phyloP scores from a whole-genome alignment of 2,329 filamentous ascomycete species.

The Penicillium sp. region DNA sequence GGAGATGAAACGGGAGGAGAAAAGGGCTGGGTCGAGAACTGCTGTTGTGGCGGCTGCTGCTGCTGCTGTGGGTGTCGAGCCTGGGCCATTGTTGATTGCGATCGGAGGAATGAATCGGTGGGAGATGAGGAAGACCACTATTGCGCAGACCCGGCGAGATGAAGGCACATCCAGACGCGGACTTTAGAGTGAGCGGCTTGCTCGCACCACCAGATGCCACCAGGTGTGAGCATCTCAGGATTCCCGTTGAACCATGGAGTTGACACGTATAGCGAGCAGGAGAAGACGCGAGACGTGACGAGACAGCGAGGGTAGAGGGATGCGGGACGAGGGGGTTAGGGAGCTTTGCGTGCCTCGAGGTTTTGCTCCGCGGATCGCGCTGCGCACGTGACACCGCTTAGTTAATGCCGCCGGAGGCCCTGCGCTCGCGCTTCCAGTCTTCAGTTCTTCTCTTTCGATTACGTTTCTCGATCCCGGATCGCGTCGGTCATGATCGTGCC shows the following conservation, averaged over 20 bases:
- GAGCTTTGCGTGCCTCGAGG: conserved; percentile 20
- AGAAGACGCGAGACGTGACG: neutral
- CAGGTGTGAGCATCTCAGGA: conserved; percentile 41
- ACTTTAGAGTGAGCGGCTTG: conserved; percentile 37
- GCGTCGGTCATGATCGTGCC: conserved; percentile 10
- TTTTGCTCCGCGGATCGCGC: conserved; percentile 27
- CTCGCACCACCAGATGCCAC: conserved; percentile 37
- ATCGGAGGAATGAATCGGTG: conserved; percentile 9
- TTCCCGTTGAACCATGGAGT: conserved; percentile 20
- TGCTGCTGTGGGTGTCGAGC: conserved; percentile 44
- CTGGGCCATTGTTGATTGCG: conserved; percentile 56
- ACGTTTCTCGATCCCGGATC: neutral
- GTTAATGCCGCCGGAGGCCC: conserved; percentile 9
- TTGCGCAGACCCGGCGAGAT: conserved; percentile 21
- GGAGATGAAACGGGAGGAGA: conserved; percentile 62
- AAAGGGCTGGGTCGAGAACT: conserved; percentile 55
- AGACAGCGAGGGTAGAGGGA: conserved; percentile 6
- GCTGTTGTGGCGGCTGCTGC: conserved; percentile 39
- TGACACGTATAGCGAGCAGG: conserved; percentile 1
- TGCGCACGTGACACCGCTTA: conserved; percentile 22
- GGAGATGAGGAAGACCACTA: conserved; percentile 17
- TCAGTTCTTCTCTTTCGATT: neutral
- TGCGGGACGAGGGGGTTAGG: conserved; percentile 16
- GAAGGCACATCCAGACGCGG: conserved; percentile 31
- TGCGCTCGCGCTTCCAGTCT: neutral